A percentile compares a stretch with the other conserved stretches of the same genome.
phyloP scores from a whole-genome alignment of 768 basidiomycete species.

The Russula ochroleuca region DNA sequence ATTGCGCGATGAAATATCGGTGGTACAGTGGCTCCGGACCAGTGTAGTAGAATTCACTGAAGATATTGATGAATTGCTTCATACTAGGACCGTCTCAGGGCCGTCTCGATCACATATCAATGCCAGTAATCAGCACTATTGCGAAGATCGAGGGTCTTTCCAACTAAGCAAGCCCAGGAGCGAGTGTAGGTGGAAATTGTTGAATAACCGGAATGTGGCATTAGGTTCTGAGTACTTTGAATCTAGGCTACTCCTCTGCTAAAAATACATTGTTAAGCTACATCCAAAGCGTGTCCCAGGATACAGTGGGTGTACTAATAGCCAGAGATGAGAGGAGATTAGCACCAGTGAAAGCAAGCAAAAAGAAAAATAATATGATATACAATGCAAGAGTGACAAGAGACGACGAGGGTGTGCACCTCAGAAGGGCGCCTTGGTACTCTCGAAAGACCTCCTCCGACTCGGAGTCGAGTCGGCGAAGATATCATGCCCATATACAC shows the following conservation, averaged over 20 bases:
- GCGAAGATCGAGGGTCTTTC: constrained; percentile 1
- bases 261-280: constrained; percentile 22
- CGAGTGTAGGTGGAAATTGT: too few relatives aligned
- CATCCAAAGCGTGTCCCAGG: constrained; percentile 14
- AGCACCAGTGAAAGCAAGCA: background rate
- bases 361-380: background rate
- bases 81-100: background rate
- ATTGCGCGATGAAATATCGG: constrained; percentile 15
- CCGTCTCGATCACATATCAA: background rate
- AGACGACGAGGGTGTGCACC: background rate
- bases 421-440: constrained; percentile 8
- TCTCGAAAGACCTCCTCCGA: constrained; percentile 2
- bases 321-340: constrained; percentile 8
- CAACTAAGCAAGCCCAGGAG: background rate
- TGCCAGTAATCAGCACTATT: background rate
- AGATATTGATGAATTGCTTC: too few relatives aligned
- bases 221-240: constrained; percentile 12
- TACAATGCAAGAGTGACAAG: background rate
- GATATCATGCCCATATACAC: constrained; percentile 15
- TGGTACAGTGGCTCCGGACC: background rate
- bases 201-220: constrained; percentile 6
- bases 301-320: constrained; percentile 17
- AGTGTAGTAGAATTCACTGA: background rate
- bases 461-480: constrained; percentile 1
- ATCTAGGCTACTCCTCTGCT: constrained; percentile 14